These are phyloP conservation scores for Cyclospora cayetanensis DNA, from an alignment of 169 alveolate species.

Conservation along the genomic window DNA sequence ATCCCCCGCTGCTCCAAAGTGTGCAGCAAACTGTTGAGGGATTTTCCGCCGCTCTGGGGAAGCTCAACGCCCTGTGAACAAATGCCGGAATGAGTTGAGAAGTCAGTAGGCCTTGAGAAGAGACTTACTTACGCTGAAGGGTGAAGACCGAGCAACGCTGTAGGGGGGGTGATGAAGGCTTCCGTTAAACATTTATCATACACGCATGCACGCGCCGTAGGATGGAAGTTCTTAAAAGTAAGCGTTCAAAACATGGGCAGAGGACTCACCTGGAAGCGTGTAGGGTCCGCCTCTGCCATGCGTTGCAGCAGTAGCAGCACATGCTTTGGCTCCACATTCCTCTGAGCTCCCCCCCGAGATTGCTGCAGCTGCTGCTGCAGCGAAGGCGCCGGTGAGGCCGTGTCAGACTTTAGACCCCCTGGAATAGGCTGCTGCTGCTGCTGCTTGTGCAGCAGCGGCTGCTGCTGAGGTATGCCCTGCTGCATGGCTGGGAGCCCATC, in stretches of 20 bases:
- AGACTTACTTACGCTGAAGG: too few species aligned
- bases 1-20: not conserved
- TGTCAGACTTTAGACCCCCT: too few species aligned
- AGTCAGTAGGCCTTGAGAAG: too few species aligned
- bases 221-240: too few species aligned
- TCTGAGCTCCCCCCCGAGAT: not conserved
- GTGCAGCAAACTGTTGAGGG: not conserved
- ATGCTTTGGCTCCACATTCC: not conserved
- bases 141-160: too few species aligned
- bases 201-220: too few species aligned
- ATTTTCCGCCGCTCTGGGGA: not conserved
- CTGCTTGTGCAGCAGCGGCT: not conserved
- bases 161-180: too few species aligned
- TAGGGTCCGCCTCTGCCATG: not conserved
- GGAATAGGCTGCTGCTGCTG: constrained; percentile 14
- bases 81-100: too few species aligned
- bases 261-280: not conserved
- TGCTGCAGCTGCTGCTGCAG: not conserved
- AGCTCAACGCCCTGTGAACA: not conserved
- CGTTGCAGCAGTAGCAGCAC: constrained; percentile 11
- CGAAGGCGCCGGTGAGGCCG: not conserved
- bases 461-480: not conserved
- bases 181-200: too few species aligned
- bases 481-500: not conserved
- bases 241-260: not conserved